Base-by-base conservation (phyloP, 768 basidiomycete species). In the Mycena maculata region DNA sequence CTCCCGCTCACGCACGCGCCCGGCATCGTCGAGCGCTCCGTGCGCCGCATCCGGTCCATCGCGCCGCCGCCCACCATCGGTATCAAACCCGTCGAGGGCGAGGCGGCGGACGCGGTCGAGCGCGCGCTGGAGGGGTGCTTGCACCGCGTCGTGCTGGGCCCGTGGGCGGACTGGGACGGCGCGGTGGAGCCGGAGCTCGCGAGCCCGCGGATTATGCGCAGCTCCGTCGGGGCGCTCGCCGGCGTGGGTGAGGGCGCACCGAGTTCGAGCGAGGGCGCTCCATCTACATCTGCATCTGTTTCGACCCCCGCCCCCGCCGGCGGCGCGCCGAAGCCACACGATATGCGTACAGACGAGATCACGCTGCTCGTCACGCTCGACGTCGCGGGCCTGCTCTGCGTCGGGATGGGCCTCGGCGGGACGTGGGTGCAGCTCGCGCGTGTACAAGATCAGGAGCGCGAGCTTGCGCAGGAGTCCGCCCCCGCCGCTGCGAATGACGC, bases 371-470 rank as follows among this genome's bases (percentile, higher is more conserved):
- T 92, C 15, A 81, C 85, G 41, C 83, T 85, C 8, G 76, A 77
- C 9, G 70, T 82, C 0, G 74, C 85, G 10, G 79, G 84, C 1
- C 76, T 77, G 39, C 71, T 91, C 39, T 71, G 74, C 6, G 77
- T 82, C 7, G 89, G 90, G 6, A 84, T 92, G 80, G 89, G 88
- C 0, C 69, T 93, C 16, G 85, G 84, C 4, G 90, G 86, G 22
- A 86, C 88, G 49, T 93, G 88, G 86, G 86, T 92, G 23, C 91
- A 94, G 77, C 81, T 92, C 15, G 87, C 78, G 30, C 83, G 87
- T 31, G 74, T 69, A 27, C 72, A 76, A 60, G 76, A 76, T 27
- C 53, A 74, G 22, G 49, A 42, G 41, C 41, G 10, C 9, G 36
- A 38, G 36, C 9, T n/a, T n/a, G n/a, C n/a, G 36, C 16, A 9